Conservation (phyloP, 108 stramenopile species). For the Stephanodiscus minutulus region DNA sequence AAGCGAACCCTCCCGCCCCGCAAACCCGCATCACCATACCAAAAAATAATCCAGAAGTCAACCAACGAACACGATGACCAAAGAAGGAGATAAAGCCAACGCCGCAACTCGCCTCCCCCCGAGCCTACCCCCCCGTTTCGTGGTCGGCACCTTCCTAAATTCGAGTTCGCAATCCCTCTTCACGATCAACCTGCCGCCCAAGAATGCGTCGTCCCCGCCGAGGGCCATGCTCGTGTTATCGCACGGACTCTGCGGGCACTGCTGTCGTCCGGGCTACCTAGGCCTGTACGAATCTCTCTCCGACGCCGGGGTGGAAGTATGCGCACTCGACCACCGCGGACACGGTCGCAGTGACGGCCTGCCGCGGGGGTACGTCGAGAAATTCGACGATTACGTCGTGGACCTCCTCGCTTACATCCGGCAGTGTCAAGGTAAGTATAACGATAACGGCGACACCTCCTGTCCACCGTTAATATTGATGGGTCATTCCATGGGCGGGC, state of each 20-base stretch:
- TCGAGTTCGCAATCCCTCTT: constrained; percentile 35
- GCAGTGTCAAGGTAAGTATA: constrained; percentile 11
- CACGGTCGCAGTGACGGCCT: constrained; percentile 47
- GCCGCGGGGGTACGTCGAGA: constrained; percentile 40
- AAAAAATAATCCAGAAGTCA: no score
- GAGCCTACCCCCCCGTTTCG: constrained; percentile 21
- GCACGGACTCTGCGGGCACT: constrained; percentile 45
- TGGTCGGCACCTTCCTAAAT: constrained; percentile 26
- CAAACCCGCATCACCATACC: no score
- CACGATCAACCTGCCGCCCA: constrained; percentile 30
- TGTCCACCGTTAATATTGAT: constrained; percentile 34
- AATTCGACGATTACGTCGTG: constrained; percentile 37
- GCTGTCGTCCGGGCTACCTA: constrained; percentile 38
- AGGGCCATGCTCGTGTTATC: constrained; percentile 34
- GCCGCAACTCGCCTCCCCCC: constrained; percentile 16
- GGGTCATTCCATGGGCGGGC: constrained; percentile 40
- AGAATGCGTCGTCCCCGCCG: constrained; percentile 17
- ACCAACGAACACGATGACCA: no score
- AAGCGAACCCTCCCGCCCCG: no score
- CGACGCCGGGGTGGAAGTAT: constrained; percentile 44
- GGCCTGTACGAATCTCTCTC: constrained; percentile 42
- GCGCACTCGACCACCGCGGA: constrained; percentile 38
- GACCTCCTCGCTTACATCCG: constrained; percentile 31
- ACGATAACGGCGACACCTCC: constrained; percentile 9
- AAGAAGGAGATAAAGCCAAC: no score